These are phyloP conservation scores for Trichophyton schoenleinii DNA, from an alignment of 2,329 filamentous ascomycete species.

Conservation along the genomic window DNA sequence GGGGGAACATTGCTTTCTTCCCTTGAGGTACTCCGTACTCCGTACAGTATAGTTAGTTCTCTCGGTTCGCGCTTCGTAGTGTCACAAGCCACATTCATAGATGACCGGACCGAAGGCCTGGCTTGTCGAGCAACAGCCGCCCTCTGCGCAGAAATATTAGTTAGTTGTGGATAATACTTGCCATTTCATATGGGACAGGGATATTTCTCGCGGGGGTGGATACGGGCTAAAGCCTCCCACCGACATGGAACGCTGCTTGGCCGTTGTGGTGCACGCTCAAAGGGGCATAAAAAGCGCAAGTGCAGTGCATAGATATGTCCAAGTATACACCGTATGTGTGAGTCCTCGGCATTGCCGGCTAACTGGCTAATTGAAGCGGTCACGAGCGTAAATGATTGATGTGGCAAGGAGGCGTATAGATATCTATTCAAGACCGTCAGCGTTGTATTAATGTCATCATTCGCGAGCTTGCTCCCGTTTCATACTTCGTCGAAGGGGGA, in stretches of 20 bases:
- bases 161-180: not conserved
- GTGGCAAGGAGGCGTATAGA: not conserved
- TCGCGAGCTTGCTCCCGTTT: not conserved
- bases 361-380: not conserved
- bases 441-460: conserved; percentile 1
- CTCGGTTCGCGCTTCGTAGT: not conserved
- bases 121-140: not conserved
- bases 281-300: not conserved
- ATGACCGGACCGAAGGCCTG: not conserved
- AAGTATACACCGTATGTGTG: not conserved
- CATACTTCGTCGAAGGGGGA: not conserved
- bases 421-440: not conserved
- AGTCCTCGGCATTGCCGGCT: not conserved
- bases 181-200: not conserved
- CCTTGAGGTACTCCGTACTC: not conserved
- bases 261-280: not conserved
- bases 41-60: not conserved
- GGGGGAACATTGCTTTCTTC: not conserved
- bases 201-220: not conserved
- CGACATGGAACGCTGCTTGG: conserved; percentile 4
- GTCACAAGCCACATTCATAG: not conserved
- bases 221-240: not conserved
- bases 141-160: conserved; percentile 2
- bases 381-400: not conserved
- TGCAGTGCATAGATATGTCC: not conserved